Evolutionary conservation across 2,329 filamentous ascomycete genomes (phyloP).

Genomic region (Chrysoporthe cubensis): DNA sequence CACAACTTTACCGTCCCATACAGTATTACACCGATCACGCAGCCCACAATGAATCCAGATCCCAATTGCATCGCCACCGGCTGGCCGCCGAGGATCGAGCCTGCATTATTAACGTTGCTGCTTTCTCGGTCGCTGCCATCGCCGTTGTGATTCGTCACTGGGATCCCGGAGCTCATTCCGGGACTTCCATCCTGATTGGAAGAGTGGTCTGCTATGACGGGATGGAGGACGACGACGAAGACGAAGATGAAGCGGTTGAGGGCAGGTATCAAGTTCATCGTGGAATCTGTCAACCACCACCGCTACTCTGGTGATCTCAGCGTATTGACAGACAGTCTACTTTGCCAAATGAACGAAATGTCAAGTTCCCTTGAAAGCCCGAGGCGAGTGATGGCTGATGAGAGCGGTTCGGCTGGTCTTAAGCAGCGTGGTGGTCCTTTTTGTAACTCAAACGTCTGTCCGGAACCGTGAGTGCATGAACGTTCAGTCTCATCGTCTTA

Average conservation of each 20-base stretch:
- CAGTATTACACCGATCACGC: conserved; percentile 17
- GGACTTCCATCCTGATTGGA: background rate
- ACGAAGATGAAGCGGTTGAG: background rate
- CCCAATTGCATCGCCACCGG: conserved; percentile 23
- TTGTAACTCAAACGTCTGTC: background rate
- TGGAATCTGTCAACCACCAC: background rate
- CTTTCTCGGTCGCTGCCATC: background rate
- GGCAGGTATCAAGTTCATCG: background rate
- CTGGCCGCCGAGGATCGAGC: conserved; percentile 1
- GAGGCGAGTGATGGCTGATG: background rate
- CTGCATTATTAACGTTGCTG: background rate
- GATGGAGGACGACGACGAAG: background rate
- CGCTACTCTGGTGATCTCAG: background rate
- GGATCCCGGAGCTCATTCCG: conserved; percentile 2
- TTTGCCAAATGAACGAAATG: no score
- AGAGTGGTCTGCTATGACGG: background rate
- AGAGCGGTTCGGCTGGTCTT: background rate
- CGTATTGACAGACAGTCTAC: background rate
- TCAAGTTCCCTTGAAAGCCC: background rate
- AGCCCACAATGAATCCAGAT: conserved; percentile 25
- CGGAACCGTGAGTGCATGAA: background rate
- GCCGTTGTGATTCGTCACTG: background rate
- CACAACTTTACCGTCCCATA: conserved; percentile 11
- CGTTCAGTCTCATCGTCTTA: background rate
- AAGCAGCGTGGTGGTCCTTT: background rate